A percentile compares a stretch with the other conserved stretches of the same genome.
Conservation (phyloP, 345 rosid genomes). For the Acer saccharum region DNA sequence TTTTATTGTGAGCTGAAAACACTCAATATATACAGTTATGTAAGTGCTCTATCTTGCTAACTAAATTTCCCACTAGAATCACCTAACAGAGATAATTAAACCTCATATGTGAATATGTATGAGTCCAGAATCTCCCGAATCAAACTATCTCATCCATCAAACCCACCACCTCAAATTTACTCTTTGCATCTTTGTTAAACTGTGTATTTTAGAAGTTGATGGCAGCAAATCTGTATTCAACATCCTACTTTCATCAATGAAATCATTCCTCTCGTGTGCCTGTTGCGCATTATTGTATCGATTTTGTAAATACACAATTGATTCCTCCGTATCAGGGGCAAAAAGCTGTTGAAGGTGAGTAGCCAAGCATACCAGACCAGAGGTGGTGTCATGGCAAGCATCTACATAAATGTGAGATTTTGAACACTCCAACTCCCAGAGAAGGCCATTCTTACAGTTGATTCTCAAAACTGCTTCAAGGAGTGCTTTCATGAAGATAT, state of each 20-base stretch:
- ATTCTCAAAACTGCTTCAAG: constrained; percentile 66
- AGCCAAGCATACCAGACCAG: constrained; percentile 70
- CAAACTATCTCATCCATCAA: constrained; percentile 68
- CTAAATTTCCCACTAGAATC: no score
- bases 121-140: constrained; percentile 36
- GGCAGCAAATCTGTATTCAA: constrained; percentile 26
- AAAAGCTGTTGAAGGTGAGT: constrained; percentile 78
- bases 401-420: constrained; percentile 65
- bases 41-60: no score
- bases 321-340: constrained; percentile 92
- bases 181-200: constrained; percentile 30
- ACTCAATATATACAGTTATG: no score
- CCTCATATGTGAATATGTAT: no score
- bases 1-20: no score
- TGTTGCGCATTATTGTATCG: constrained; percentile 56
- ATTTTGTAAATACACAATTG: constrained; percentile 77
- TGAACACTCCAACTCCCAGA: constrained; percentile 80
- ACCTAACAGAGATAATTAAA: no score
- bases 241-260: constrained; percentile 20
- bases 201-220: constrained; percentile 43
- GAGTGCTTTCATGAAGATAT: constrained; percentile 62
- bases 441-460: constrained; percentile 52
- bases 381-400: constrained; percentile 88
- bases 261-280: no score
- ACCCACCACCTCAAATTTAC: constrained; percentile 39